These are phyloP conservation scores for Cytospora piceicola DNA, from an alignment of 2,329 filamentous ascomycete species.

Conservation along the genomic window DNA sequence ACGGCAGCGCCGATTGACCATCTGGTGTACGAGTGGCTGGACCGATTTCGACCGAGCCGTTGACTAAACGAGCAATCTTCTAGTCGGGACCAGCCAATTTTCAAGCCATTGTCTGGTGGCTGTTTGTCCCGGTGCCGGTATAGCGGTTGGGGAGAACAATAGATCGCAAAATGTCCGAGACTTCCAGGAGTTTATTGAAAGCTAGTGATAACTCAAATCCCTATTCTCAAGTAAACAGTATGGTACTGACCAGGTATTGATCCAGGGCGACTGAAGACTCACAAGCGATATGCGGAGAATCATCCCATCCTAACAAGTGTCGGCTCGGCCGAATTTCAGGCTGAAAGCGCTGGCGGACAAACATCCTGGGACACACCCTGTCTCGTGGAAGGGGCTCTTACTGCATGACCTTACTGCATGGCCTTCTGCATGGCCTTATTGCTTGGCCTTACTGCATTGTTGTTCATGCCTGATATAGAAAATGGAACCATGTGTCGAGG, in stretches of 20 bases:
- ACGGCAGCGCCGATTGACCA: constrained; percentile 5
- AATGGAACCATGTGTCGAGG: not conserved
- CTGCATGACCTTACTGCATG: not conserved
- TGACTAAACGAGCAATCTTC: not conserved
- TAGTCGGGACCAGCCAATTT: no score
- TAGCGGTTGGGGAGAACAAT: not conserved
- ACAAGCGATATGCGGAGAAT: not conserved
- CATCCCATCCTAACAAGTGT: not conserved
- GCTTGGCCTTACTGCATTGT: not conserved
- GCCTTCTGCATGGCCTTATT: no score
- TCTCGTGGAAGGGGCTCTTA: not conserved
- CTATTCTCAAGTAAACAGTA: no score
- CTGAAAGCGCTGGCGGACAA: not conserved
- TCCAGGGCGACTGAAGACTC: not conserved
- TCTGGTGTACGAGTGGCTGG: constrained; percentile 6
- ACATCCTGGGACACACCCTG: not conserved
- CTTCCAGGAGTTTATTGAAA: no score
- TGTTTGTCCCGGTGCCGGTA: not conserved
- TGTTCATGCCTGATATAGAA: not conserved
- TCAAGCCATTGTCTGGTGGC: not conserved
- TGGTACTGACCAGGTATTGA: not conserved
- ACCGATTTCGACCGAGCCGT: constrained; percentile 1
- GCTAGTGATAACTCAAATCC: no score
- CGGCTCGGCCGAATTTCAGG: not conserved
- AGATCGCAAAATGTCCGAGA: no score